A percentile compares a stretch with the other conserved stretches of the same genome.
These are phyloP conservation scores for Pseudoperonospora humuli DNA, from an alignment of 352 stramenopile species.

Conservation along the genomic window DNA sequence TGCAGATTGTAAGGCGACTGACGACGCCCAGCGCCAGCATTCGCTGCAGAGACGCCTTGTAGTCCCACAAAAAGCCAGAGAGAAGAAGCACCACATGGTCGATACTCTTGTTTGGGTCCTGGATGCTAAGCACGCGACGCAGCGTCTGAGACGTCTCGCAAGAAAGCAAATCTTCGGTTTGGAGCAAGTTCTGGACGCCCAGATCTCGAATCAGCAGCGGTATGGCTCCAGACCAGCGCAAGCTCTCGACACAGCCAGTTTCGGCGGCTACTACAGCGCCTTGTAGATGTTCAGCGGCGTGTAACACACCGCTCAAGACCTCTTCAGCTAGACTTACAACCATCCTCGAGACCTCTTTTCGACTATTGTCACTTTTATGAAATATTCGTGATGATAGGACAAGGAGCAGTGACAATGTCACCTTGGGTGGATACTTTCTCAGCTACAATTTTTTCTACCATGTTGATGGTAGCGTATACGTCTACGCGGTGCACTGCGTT, in stretches of 20 bases:
- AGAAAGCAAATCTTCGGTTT: constrained; percentile 27
- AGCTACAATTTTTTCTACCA: no score
- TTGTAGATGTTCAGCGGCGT: constrained; percentile 47
- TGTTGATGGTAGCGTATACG: no score
- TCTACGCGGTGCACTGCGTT: no score
- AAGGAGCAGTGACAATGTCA: no score
- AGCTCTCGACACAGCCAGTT: constrained; percentile 42
- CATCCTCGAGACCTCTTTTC: no score
- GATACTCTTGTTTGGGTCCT: constrained; percentile 13
- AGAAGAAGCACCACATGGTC: constrained; percentile 47
- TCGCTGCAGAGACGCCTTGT: constrained; percentile 25
- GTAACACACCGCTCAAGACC: constrained; percentile 41
- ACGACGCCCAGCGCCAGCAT: constrained; percentile 37
- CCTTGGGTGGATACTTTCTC: no score
- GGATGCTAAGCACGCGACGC: constrained; percentile 15
- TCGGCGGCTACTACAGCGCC: constrained; percentile 44
- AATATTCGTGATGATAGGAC: no score
- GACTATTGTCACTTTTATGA: no score
- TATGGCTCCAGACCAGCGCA: constrained; percentile 59
- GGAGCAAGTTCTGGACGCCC: constrained; percentile 39
- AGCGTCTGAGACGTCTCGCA: constrained; percentile 15
- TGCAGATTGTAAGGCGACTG: constrained; percentile 43
- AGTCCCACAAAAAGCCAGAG: constrained; percentile 59
- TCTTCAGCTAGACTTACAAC: constrained; percentile 54
- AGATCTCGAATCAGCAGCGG: constrained; percentile 62